phyloP scores from a whole-genome alignment of 1,284 basidiomycete species.

The Boletus smithii region DNA sequence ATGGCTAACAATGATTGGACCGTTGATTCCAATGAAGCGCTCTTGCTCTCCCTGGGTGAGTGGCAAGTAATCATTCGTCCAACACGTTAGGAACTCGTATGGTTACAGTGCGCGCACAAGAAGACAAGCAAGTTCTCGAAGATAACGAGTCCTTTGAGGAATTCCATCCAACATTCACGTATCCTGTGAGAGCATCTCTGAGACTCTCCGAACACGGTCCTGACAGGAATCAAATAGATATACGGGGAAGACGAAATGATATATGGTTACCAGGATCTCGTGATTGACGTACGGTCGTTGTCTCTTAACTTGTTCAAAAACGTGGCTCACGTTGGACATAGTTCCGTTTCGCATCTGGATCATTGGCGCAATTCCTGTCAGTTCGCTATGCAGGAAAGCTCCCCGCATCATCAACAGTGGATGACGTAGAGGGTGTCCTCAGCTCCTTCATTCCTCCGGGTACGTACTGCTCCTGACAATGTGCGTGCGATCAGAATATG shows the following conservation, averaged over 20 bases:
- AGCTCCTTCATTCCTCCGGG: constrained; percentile 78
- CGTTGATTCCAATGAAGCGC: constrained; percentile 74
- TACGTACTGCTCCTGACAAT: constrained; percentile 23
- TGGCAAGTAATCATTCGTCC: constrained; percentile 1
- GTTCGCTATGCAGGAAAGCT: constrained; percentile 69
- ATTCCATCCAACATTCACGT: constrained; percentile 85
- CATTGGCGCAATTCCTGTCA: constrained; percentile 73
- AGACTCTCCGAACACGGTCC: neutral
- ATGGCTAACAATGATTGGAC: constrained; percentile 60
- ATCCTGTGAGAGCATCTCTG: constrained; percentile 57
- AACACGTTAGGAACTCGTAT: constrained; percentile 4
- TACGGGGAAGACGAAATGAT: constrained; percentile 96
- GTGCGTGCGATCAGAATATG: neutral
- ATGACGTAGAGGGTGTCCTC: constrained; percentile 82
- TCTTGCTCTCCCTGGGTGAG: constrained; percentile 69
- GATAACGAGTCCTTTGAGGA: constrained; percentile 58
- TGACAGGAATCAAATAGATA: constrained; percentile 48
- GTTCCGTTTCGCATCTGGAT: constrained; percentile 87
- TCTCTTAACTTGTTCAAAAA: constrained; percentile 1
- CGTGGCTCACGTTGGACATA: constrained; percentile 32
- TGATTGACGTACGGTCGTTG: constrained; percentile 66
- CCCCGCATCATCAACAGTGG: constrained; percentile 71
- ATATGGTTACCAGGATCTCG: constrained; percentile 86
- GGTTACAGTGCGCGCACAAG: constrained; percentile 53
- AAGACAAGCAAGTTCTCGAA: constrained; percentile 60